These are phyloP conservation scores for Paramecium primaurelia DNA, from an alignment of 73 alveolate genomes.

Conservation along the genomic window DNA sequence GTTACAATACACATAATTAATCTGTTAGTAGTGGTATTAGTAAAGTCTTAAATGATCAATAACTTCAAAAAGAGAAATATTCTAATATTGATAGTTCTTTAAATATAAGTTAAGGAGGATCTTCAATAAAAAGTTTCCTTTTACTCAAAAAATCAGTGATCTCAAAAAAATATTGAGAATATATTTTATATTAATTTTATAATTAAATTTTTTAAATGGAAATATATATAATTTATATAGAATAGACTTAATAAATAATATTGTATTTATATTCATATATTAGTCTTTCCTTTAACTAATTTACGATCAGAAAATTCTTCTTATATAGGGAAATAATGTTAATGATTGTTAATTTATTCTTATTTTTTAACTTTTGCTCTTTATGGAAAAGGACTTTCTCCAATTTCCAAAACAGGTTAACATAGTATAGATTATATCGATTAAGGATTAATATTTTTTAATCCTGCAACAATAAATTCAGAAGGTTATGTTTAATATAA, in stretches of 20 bases:
- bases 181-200: not conserved
- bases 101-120: not conserved
- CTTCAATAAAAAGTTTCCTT: not conserved
- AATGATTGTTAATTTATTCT: not conserved
- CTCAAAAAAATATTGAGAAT: not conserved
- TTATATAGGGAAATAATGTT: slow-evolving; percentile 28
- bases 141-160: not conserved
- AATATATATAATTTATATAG: not conserved
- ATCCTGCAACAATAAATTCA: slow-evolving; percentile 26
- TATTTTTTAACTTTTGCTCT: slow-evolving; percentile 26
- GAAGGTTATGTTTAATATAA: not conserved
- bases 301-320: slow-evolving; percentile 22
- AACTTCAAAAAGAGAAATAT: not conserved
- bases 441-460: slow-evolving; percentile 16
- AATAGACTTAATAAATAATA: not conserved
- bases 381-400: slow-evolving; percentile 29
- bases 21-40: slow-evolving; percentile 8
- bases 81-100: not conserved
- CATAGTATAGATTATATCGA: slow-evolving; percentile 34
- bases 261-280: not conserved
- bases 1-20: not conserved
- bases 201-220: not conserved
- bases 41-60: not conserved
- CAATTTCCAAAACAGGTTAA: slow-evolving; percentile 13
- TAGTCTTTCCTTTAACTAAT: not conserved